phyloP scores from a whole-genome alignment of 2,329 filamentous ascomycete genomes.

The Tolypocladium album region DNA sequence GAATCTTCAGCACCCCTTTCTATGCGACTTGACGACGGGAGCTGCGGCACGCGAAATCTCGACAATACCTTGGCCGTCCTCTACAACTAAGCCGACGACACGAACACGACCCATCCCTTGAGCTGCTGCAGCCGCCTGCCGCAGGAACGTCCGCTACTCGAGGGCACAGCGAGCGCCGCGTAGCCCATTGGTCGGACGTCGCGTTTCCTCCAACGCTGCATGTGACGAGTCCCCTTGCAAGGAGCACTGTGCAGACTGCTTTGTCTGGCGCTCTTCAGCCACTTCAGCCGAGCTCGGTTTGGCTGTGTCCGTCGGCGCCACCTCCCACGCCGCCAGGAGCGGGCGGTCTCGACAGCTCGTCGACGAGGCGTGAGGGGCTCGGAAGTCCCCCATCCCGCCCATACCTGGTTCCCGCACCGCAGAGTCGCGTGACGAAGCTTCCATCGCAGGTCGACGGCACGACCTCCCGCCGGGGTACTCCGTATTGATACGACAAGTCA shows the following conservation, averaged over 20 bases:
- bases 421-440: neutral
- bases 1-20: neutral
- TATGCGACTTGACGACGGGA: neutral
- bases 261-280: neutral
- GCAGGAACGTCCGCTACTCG: neutral
- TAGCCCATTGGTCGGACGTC: slow-evolving; percentile 1
- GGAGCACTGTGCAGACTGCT: neutral
- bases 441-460: neutral
- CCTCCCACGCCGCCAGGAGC: neutral
- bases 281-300: neutral
- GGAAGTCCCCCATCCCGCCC: neutral
- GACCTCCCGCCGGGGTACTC: neutral
- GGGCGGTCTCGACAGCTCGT: neutral
- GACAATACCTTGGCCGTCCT: neutral
- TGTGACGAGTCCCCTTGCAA: neutral
- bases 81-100: neutral
- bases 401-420: neutral
- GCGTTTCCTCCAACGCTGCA: neutral
- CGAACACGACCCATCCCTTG: neutral
- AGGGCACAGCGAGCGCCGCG: neutral
- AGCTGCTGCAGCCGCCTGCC: neutral
- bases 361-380: neutral
- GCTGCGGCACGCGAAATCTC: neutral
- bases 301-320: neutral
- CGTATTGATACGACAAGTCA: neutral